phyloP scores from a whole-genome alignment of 1,284 basidiomycete genomes.

The Naganishia sp. region DNA sequence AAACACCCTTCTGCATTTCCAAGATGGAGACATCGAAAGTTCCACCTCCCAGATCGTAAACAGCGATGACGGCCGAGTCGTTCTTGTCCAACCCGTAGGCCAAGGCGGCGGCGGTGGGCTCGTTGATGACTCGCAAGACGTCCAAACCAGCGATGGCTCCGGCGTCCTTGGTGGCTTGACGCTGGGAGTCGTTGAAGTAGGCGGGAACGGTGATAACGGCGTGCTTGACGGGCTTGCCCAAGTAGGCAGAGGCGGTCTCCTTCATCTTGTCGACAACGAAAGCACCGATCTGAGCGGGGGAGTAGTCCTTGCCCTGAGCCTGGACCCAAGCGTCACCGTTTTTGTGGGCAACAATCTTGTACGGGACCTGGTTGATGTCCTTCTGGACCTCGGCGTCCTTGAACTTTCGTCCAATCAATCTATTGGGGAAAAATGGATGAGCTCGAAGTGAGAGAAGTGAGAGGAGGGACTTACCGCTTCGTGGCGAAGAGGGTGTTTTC shows the following conservation, averaged over 20 bases:
- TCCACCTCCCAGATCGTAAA: conserved; percentile 98
- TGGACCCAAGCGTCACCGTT: conserved; percentile 74
- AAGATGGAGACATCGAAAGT: conserved; percentile 98
- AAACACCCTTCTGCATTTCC: conserved; percentile 97
- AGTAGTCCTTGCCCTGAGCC: conserved; percentile 62
- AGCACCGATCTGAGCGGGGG: conserved; percentile 68
- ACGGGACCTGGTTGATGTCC: conserved; percentile 69
- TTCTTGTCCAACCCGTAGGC: conserved; percentile 87
- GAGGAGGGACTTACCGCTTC: conserved; percentile 65
- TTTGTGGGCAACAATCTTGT: conserved; percentile 69
- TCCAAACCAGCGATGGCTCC: conserved; percentile 96
- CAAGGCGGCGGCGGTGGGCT: conserved; percentile 95
- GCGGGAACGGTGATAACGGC: conserved; percentile 92
- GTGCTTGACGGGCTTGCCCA: conserved; percentile 91
- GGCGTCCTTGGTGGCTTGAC: conserved; percentile 97
- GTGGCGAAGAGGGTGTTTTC: conserved; percentile 91
- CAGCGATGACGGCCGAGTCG: conserved; percentile 85
- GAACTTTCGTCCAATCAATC: conserved; percentile 89
- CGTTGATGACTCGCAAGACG: conserved; percentile 97
- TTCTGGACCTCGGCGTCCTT: conserved; percentile 90
- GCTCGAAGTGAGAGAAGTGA: not conserved
- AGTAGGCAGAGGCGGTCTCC: conserved; percentile 87
- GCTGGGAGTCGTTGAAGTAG: conserved; percentile 99
- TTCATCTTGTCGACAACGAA: conserved; percentile 91
- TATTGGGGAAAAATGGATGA: conserved; percentile 29